Percentiles rank a stretch among this genome's conserved stretches.
These are phyloP conservation scores for Austroboletus eburneus DNA, from an alignment of 768 basidiomycete genomes.

Conservation along the genomic window DNA sequence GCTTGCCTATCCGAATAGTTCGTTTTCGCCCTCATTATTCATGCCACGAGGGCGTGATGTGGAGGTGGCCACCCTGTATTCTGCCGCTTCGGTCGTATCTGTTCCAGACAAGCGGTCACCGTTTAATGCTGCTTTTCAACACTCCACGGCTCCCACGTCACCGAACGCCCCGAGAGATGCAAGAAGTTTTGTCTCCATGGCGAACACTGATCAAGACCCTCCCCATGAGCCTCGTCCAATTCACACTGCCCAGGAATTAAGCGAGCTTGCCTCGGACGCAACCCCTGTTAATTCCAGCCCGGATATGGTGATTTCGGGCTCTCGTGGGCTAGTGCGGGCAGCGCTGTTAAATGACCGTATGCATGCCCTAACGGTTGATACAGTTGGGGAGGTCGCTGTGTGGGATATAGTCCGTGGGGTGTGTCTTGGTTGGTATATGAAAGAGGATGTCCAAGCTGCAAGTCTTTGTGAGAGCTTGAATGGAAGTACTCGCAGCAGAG, in stretches of 20 bases:
- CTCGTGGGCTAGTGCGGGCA: conserved; percentile 77
- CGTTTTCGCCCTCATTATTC: conserved; percentile 42
- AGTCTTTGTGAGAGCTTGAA: conserved; percentile 46
- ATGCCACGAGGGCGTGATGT: conserved; percentile 50
- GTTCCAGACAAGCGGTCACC: conserved; percentile 47
- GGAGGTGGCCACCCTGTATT: conserved; percentile 82
- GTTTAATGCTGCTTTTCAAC: conserved; percentile 33
- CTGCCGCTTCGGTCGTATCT: conserved; percentile 77
- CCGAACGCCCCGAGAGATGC: conserved; percentile 23
- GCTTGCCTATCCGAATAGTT: conserved; percentile 63
- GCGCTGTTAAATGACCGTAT: conserved; percentile 82
- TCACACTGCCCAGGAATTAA: conserved; percentile 57
- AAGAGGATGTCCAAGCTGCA: conserved; percentile 61
- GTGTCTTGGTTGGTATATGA: conserved; percentile 68
- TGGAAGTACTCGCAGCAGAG: conserved; percentile 31
- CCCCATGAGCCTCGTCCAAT: conserved; percentile 41
- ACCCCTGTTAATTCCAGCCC: conserved; percentile 49
- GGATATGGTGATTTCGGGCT: conserved; percentile 70
- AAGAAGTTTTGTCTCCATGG: conserved; percentile 17
- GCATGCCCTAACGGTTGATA: conserved; percentile 89
- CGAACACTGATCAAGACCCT: conserved; percentile 27
- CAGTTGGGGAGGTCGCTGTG: conserved; percentile 79
- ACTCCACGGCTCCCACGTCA: conserved; percentile 22
- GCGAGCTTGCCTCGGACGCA: conserved; percentile 84
- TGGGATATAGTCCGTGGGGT: conserved; percentile 85